Evolutionary conservation across 176 grass and related monocot species (phyloP).

Genomic region (Aegilops umbellulata): DNA sequence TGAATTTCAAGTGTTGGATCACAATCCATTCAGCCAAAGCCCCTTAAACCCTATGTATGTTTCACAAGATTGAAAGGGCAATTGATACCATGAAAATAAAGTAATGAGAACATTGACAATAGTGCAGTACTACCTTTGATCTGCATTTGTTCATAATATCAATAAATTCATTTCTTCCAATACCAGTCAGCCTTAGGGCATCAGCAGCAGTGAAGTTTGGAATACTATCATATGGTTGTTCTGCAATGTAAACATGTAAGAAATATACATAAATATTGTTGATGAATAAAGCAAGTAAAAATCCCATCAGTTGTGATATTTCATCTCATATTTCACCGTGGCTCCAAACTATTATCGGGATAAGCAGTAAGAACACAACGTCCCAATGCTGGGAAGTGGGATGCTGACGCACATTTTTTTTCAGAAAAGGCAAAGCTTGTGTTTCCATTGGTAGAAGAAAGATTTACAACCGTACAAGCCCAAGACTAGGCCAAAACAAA

Average conservation of each 20-base stretch:
- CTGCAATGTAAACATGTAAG: slow-evolving; percentile 59
- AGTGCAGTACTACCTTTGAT: slow-evolving; percentile 70
- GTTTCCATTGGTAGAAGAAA: too few relatives aligned
- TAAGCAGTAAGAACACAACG: not conserved
- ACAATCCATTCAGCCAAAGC: not conserved
- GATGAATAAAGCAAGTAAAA: slow-evolving; percentile 16
- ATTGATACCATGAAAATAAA: not conserved
- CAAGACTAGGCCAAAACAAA: too few relatives aligned
- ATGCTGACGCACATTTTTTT: not conserved
- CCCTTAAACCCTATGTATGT: slow-evolving; percentile 5
- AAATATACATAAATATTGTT: slow-evolving; percentile 15
- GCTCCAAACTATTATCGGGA: not conserved
- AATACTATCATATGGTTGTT: slow-evolving; percentile 99
- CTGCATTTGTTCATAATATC: slow-evolving; percentile 99
- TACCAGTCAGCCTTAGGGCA: slow-evolving; percentile 84
- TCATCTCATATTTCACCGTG: not conserved
- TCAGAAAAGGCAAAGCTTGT: too few relatives aligned
- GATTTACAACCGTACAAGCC: too few relatives aligned
- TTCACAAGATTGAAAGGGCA: slow-evolving; percentile 25
- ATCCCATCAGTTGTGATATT: not conserved
- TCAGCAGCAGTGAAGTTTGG: slow-evolving; percentile 99
- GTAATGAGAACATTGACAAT: not conserved
- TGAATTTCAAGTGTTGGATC: not conserved
- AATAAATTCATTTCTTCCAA: slow-evolving; percentile 97
- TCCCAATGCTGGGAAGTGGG: slow-evolving; percentile 2